These are phyloP conservation scores for Kwoniella botswanensis DNA, from an alignment of 768 basidiomycete genomes.

Conservation along the genomic window DNA sequence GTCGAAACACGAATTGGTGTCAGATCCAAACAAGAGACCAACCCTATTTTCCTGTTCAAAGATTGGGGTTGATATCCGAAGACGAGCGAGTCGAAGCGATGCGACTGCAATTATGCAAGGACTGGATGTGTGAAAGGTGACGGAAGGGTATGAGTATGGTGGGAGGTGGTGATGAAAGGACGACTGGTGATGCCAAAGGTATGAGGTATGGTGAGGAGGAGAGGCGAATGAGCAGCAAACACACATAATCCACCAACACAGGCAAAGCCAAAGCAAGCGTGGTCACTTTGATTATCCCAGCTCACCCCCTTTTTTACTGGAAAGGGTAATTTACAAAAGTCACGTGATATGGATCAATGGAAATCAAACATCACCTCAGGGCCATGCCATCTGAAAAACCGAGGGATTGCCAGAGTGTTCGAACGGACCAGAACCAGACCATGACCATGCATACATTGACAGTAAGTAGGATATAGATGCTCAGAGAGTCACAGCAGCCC, in stretches of 20 bases:
- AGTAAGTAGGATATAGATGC: too few relatives aligned
- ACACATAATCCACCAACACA: not conserved
- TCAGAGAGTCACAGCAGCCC: too few relatives aligned
- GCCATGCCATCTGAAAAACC: not conserved
- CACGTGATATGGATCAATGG: conserved; percentile 14
- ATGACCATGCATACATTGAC: not conserved
- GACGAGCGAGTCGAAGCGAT: too few relatives aligned
- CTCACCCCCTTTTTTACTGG: not conserved
- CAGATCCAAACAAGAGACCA: not conserved
- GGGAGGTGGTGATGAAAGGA: conserved; percentile 7
- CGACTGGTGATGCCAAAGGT: not conserved
- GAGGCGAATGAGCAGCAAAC: conserved; percentile 8
- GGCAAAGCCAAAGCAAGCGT: not conserved
- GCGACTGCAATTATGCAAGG: not conserved
- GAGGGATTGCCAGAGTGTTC: conserved; percentile 10
- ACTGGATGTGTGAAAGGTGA: not conserved
- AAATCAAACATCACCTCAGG: conserved; percentile 10
- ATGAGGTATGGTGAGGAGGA: not conserved
- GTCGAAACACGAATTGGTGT: not conserved
- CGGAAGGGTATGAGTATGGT: not conserved
- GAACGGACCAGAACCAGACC: too few relatives aligned
- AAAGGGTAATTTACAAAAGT: conserved; percentile 1
- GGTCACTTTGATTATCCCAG: not conserved
- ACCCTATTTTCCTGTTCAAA: not conserved
- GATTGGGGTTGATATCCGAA: too few relatives aligned